phyloP scores from a whole-genome alignment of 106 monocot species.

The Dactylorhiza incarnata region DNA sequence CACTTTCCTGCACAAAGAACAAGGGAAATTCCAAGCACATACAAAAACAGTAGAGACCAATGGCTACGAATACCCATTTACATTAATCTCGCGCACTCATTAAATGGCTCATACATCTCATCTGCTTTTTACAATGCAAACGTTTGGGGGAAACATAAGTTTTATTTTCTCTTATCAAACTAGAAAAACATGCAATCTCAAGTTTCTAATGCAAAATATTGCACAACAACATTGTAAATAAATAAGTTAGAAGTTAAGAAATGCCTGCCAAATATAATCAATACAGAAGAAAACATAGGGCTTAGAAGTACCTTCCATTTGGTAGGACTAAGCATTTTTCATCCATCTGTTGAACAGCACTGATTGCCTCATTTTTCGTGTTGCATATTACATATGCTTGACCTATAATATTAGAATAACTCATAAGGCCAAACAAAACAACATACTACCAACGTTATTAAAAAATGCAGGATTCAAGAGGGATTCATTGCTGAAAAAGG shows the following conservation, averaged over 20 bases:
- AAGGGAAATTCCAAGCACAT: too few species aligned
- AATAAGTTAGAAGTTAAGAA: background rate
- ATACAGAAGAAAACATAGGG: background rate
- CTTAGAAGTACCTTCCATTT: constrained; percentile 37
- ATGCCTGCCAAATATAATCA: too few species aligned
- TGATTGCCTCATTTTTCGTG: constrained; percentile 35
- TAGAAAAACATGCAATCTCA: background rate
- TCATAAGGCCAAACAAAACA: background rate
- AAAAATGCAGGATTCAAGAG: background rate
- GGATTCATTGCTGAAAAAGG: background rate
- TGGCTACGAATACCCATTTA: background rate
- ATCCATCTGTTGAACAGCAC: constrained; percentile 41
- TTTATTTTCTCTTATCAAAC: background rate
- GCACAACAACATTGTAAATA: background rate
- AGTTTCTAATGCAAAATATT: background rate
- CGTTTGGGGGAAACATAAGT: background rate
- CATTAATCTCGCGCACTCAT: background rate
- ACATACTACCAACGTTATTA: background rate
- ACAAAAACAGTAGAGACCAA: background rate
- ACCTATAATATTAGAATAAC: constrained; percentile 20
- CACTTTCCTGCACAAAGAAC: too few species aligned
- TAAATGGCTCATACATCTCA: background rate
- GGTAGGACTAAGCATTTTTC: constrained; percentile 33
- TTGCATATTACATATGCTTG: constrained; percentile 67
- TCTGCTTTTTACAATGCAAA: background rate